These are phyloP conservation scores for Plasmodium berghei DNA, from an alignment of 169 alveolate species.

Conservation along the genomic window DNA sequence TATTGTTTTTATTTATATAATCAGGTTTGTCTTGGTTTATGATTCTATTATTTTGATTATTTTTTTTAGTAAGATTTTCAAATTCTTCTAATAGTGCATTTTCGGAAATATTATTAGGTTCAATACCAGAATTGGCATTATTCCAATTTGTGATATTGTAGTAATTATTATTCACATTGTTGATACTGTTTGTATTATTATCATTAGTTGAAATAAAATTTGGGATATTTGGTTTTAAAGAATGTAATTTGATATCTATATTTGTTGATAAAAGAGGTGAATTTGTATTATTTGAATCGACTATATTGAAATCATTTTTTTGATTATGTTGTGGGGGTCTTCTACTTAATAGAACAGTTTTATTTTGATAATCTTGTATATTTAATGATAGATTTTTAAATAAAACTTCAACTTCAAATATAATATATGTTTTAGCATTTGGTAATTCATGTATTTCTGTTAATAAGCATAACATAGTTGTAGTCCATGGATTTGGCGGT, in stretches of 20 bases:
- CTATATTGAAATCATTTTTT: slow-evolving; percentile 25
- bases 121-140: neutral
- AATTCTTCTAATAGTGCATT: slow-evolving; percentile 10
- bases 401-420: slow-evolving; percentile 93
- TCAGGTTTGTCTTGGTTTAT: slow-evolving; percentile 43
- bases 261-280: neutral
- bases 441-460: slow-evolving; percentile 91
- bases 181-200: neutral
- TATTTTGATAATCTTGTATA: slow-evolving; percentile 68
- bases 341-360: slow-evolving; percentile 40
- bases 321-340: slow-evolving; percentile 20
- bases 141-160: slow-evolving; percentile 10
- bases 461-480: slow-evolving; percentile 87
- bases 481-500: slow-evolving; percentile 96
- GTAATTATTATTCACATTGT: neutral
- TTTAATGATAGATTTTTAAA: slow-evolving; percentile 87
- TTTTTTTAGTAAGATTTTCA: slow-evolving; percentile 25
- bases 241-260: neutral
- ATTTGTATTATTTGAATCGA: neutral
- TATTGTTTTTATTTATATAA: slow-evolving; percentile 10
- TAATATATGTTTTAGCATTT: slow-evolving; percentile 87
- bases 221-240: neutral
- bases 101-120: slow-evolving; percentile 1
- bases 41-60: slow-evolving; percentile 10
- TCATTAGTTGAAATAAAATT: neutral